Evolutionary conservation across 2,329 filamentous ascomycete genomes (phyloP).

Genomic region (Ceratocystiopsis brevicomis): DNA sequence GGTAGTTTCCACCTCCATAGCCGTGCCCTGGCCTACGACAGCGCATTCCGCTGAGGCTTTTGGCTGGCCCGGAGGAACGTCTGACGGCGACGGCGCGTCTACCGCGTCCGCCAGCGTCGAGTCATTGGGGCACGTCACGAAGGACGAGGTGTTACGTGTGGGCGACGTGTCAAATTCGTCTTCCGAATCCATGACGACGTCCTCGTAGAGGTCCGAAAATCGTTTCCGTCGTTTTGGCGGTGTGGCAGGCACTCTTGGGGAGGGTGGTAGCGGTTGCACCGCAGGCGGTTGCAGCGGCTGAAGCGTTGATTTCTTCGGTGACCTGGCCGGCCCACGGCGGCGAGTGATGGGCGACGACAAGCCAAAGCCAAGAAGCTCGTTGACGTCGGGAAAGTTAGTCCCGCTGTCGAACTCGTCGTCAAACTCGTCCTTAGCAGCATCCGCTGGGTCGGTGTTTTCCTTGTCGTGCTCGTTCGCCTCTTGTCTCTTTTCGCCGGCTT

Average conservation of each 20-base stretch:
- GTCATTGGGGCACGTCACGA: conserved; percentile 10
- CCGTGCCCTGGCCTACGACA: background rate
- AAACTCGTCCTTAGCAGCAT: conserved; percentile 4
- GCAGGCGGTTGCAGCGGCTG: background rate
- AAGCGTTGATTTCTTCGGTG: background rate
- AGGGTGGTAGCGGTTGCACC: background rate
- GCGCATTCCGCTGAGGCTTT: background rate
- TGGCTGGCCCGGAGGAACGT: too few species aligned
- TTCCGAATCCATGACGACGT: conserved; percentile 36
- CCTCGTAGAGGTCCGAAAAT: conserved; percentile 8
- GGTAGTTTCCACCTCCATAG: background rate
- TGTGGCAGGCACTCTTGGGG: background rate
- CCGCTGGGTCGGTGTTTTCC: background rate
- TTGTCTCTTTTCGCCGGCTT: background rate
- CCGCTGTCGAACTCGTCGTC: conserved; percentile 19
- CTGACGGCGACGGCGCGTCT: background rate
- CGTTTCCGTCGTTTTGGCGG: conserved; percentile 3
- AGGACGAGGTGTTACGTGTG: conserved; percentile 15
- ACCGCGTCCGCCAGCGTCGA: background rate
- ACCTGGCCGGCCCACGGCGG: background rate
- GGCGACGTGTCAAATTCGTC: conserved; percentile 31
- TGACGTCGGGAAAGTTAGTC: conserved; percentile 33
- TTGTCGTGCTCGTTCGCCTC: conserved; percentile 8
- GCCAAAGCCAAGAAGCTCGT: conserved; percentile 23
- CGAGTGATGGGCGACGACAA: conserved; percentile 16